These are phyloP conservation scores for Cyclaneusma minus DNA, from an alignment of 2,329 filamentous ascomycete genomes.

Conservation along the genomic window DNA sequence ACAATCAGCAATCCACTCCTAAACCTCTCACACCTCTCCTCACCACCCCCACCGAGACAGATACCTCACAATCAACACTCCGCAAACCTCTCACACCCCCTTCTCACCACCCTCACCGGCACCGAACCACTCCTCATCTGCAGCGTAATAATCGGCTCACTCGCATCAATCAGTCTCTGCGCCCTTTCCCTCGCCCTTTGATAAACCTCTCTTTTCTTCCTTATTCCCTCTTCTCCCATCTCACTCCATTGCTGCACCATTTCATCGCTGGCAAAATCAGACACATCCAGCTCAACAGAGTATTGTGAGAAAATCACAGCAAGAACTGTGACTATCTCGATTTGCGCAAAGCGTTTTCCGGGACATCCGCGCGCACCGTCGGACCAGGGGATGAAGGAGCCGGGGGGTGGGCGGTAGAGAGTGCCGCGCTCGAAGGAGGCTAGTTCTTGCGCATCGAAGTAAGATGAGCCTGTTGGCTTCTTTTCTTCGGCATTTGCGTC, in stretches of 20 bases:
- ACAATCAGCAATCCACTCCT: too few species aligned
- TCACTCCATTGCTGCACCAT: constrained; percentile 2
- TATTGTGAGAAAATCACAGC: constrained; percentile 12
- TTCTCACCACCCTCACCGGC: constrained; percentile 12
- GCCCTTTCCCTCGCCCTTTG: constrained; percentile 8
- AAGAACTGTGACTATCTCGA: constrained; percentile 19
- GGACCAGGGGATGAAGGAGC: constrained; percentile 15
- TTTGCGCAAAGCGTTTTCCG: constrained; percentile 20
- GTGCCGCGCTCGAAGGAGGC: neutral
- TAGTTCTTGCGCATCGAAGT: constrained; percentile 1
- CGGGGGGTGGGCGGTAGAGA: constrained; percentile 12
- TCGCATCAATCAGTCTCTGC: constrained; percentile 6
- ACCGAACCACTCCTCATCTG: constrained; percentile 10
- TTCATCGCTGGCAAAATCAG: neutral
- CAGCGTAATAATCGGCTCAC: constrained; percentile 11
- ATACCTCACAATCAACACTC: constrained; percentile 2
- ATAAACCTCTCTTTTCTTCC: constrained; percentile 4
- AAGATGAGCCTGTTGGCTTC: constrained; percentile 1
- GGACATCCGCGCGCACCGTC: constrained; percentile 17
- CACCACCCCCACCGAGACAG: too few species aligned
- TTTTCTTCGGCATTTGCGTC: neutral
- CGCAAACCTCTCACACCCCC: constrained; percentile 13
- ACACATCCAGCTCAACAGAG: constrained; percentile 15
- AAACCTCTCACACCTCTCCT: too few species aligned
- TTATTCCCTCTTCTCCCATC: constrained; percentile 2